Evolutionary conservation across 352 stramenopile species (phyloP), one percentile per base, ranked within the genome.

Genomic region (Phytophthora tubulina): DNA sequence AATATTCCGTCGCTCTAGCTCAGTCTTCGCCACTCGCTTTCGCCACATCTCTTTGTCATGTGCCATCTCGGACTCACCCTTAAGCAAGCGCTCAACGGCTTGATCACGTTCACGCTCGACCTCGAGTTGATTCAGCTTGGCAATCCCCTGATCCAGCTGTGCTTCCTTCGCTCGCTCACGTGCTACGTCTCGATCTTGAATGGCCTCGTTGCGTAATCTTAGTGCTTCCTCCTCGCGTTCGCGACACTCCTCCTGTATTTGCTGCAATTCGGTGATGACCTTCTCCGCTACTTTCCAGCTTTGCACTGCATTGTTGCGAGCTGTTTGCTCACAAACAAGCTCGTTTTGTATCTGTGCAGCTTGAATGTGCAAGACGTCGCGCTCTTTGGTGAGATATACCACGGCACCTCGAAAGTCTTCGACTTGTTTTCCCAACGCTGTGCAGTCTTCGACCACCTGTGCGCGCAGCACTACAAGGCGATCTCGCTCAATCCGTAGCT

Each of bases 1-100:
- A 38, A 90, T 88, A 39, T 87, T 90, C 21, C 78, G 75, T 13
- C 82, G 82, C 13, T 90, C 80, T 17, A 79, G 59, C 52, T 87
- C 80, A 1, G 71, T 74, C 33, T 82, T 84, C 5, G 68, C 72
- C 6, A 86, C 74, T n/a, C 73, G 71, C 31, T 74, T 79, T 9
- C 73, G 35, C 76, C 82, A 90, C 27, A 71, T 68, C 51, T 83
- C 79, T 54, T 83, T 84, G 31, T 88, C 78, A 31, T 68, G 57
- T 2, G 66, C 68, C 48, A 90, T 76, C 9, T 78, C 72, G 0
- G 57, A 55, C 59, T 88, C 78, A 2, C 70, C 68, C 6, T 78
- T 50, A 15, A 85, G 55, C 36, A 85, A 53, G 5, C 63, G 67
- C 15, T 76, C 60, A n/a, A 82, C 33, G 3, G 76, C 82, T 30